Base-by-base conservation (phyloP, 768 basidiomycete genomes). In the Xerocomellus dryophilus region DNA sequence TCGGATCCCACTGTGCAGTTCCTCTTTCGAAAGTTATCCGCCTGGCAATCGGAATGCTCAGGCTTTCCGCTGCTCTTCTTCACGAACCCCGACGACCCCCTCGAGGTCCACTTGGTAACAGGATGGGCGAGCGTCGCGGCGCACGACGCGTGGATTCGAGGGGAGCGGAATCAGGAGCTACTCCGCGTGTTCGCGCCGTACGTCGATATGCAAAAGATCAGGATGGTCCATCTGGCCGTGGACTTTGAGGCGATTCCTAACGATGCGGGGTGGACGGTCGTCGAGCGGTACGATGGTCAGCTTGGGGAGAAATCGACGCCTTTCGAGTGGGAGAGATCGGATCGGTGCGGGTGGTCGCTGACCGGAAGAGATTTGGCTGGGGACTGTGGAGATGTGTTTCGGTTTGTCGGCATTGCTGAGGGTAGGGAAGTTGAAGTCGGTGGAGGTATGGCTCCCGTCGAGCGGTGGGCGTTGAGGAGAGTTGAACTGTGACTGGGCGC, bases 51-150 rank as follows among this genome's bases (percentile, higher is more conserved):
- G 12, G 67, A 70, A 27, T 73, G 69, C 58, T 78, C 79, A 0
- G 70, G 73, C 15, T 73, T 73, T 57, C 73, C 76, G 14, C 54
- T 80, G n/a, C 61, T 66, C 25, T 78, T 73, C 59, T 80, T 74
- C 63, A 57, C 63, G 4, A 48, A 53, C 36, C 35, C 51, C 20
- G 46, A 53, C 2, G 59, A 66, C 27, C 48, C 67, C 1, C 40
- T 50, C 7, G 51, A 62, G 25, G 50, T 79, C 3, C 73, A 75
- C 59, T 56, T 81, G 25, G 60, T 79, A 29, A 73, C 77, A 1
- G 78, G 78, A 11, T 81, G 80, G 80, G 38, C 63, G 47, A 70
- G 71, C 52, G 73, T 75, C 21, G 60, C 54, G 11, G 71, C 73
- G 9, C 79, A 81, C 58, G 56, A 71, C 25, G 64, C 66, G 35